Evolutionary conservation across 2,329 filamentous ascomycete species (phyloP).

Genomic region (Ascochyta lentis): DNA sequence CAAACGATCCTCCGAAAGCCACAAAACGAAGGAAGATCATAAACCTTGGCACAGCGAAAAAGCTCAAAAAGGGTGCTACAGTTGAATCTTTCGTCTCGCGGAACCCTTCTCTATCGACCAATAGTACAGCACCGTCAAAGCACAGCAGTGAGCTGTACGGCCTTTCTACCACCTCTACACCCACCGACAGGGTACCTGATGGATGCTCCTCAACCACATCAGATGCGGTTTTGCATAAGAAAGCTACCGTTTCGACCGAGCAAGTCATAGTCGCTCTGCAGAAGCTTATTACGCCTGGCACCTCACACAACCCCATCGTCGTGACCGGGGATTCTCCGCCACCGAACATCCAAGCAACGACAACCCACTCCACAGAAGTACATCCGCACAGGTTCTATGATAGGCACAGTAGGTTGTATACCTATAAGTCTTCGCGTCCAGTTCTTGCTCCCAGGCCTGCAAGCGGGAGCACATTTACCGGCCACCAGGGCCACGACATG

Average conservation of each 20-base stretch:
- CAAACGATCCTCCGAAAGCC: neutral
- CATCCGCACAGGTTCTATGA: constrained; percentile 23
- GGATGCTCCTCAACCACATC: too few relatives aligned
- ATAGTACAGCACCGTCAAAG: neutral
- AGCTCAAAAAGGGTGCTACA: neutral
- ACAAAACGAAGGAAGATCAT: neutral
- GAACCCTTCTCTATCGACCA: neutral
- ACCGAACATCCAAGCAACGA: neutral
- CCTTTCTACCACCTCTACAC: constrained; percentile 22
- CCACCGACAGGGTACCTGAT: neutral
- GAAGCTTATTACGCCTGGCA: constrained; percentile 16
- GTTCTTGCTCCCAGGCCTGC: constrained; percentile 12
- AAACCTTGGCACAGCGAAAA: neutral
- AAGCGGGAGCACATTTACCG: constrained; percentile 20
- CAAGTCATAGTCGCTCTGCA: neutral
- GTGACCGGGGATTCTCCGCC: constrained; percentile 25
- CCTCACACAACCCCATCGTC: constrained; percentile 33
- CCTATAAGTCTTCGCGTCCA: constrained; percentile 8
- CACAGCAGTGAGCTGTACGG: neutral
- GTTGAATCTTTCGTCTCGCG: neutral
- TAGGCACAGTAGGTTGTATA: constrained; percentile 18
- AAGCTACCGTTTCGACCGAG: neutral
- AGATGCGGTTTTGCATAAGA: neutral
- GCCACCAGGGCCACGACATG: constrained; percentile 24
- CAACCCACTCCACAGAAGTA: neutral